A percentile compares a stretch with the other conserved stretches of the same genome.
These are phyloP conservation scores for Suaeda aralocaspica DNA, from an alignment of 148 eudicot genomes.

Conservation along the genomic window DNA sequence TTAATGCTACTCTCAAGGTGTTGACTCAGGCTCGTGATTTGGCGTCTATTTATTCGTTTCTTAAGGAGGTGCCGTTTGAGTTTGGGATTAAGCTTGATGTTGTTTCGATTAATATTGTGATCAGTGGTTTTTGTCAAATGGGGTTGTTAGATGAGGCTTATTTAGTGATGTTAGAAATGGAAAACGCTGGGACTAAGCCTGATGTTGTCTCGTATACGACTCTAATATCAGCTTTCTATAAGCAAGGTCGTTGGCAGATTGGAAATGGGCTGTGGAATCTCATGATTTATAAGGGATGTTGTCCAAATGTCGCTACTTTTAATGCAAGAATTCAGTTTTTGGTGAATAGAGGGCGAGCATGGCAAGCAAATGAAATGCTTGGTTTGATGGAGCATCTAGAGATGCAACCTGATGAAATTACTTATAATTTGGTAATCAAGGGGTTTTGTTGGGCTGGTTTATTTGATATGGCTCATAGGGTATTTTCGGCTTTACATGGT, in stretches of 20 bases:
- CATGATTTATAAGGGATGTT: slow-evolving; percentile 67
- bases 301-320: slow-evolving; percentile 74
- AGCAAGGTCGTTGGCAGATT: slow-evolving; percentile 44
- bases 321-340: slow-evolving; percentile 82
- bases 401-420: slow-evolving; percentile 62
- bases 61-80: slow-evolving; percentile 36
- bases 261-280: slow-evolving; percentile 88
- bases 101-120: slow-evolving; percentile 57
- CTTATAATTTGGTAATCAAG: slow-evolving; percentile 83
- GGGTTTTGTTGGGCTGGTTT: slow-evolving; percentile 68
- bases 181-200: slow-evolving; percentile 50
- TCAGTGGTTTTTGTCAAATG: slow-evolving; percentile 64
- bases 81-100: slow-evolving; percentile 55
- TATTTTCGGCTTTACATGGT: slow-evolving; percentile 53
- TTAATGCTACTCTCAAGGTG: slow-evolving; percentile 74
- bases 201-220: slow-evolving; percentile 82
- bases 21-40: slow-evolving; percentile 50
- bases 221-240: slow-evolving; percentile 69
- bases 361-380: slow-evolving; percentile 70
- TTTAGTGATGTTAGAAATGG: slow-evolving; percentile 57
- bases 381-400: slow-evolving; percentile 41
- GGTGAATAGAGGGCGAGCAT: slow-evolving; percentile 57
- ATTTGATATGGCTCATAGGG: slow-evolving; percentile 68
- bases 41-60: slow-evolving; percentile 39
- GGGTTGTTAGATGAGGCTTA: slow-evolving; percentile 54